A percentile compares a stretch with the other conserved stretches of the same genome.
Evolutionary conservation across 2,329 filamentous ascomycete genomes (phyloP).

Genomic region (Allantophomopsis cytisporea): DNA sequence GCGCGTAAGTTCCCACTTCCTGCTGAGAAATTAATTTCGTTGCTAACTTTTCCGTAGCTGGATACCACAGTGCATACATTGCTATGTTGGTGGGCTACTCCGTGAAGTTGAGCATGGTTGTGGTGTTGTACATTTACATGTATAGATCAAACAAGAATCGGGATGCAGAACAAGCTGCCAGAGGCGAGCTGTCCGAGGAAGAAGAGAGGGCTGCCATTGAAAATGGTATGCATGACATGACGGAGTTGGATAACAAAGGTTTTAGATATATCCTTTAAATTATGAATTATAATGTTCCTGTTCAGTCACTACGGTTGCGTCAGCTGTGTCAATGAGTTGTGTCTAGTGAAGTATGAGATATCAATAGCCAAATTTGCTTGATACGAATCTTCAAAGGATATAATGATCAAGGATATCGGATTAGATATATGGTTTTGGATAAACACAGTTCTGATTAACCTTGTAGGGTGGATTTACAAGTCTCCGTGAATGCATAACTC

Average conservation of each 20-base stretch:
- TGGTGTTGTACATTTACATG: slow-evolving; percentile 41
- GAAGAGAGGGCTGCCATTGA: slow-evolving; percentile 36
- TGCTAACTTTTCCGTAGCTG: background rate
- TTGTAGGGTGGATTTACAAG: too few species aligned
- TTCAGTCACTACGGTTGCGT: too few species aligned
- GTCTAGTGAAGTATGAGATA: too few species aligned
- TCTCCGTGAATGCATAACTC: too few species aligned
- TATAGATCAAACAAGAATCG: slow-evolving; percentile 36
- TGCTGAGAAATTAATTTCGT: background rate
- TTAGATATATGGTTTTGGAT: too few species aligned
- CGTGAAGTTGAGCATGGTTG: slow-evolving; percentile 34
- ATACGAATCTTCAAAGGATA: too few species aligned
- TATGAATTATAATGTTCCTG: too few species aligned
- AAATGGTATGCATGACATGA: slow-evolving; percentile 38
- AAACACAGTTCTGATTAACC: too few species aligned
- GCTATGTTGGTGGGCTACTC: slow-evolving; percentile 39
- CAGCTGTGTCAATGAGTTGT: too few species aligned
- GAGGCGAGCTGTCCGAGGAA: slow-evolving; percentile 17
- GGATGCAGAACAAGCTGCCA: slow-evolving; percentile 26
- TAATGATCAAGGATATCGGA: too few species aligned
- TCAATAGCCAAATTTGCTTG: too few species aligned
- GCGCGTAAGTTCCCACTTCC: slow-evolving; percentile 6
- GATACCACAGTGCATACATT: slow-evolving; percentile 16
- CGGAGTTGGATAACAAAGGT: slow-evolving; percentile 38
- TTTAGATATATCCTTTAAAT: slow-evolving; percentile 34